Conservation (phyloP, 805 yeast species). For the Kazachstania kunashirensis region DNA sequence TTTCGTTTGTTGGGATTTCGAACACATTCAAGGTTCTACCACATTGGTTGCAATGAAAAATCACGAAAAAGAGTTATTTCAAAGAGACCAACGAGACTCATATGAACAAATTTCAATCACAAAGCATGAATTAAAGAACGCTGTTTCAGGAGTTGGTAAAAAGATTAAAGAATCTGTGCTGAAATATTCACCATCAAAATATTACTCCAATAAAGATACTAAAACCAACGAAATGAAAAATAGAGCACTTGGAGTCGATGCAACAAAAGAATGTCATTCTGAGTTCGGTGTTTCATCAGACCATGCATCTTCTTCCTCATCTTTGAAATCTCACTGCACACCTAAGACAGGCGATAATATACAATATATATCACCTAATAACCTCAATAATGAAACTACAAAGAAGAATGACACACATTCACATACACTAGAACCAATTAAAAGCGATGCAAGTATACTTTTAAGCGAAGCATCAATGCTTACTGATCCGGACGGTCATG, state of each 20-base stretch:
- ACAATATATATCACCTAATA: no score
- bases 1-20: constrained; percentile 43
- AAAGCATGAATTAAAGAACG: constrained; percentile 60
- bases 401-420: no score
- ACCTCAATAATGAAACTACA: no score
- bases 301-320: not conserved
- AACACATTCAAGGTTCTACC: constrained; percentile 12
- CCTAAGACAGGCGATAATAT: no score
- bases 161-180: constrained; percentile 37
- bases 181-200: constrained; percentile 7
- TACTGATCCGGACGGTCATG: constrained; percentile 5
- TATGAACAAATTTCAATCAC: constrained; percentile 46
- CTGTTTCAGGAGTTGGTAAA: constrained; percentile 74
- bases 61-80: constrained; percentile 13
- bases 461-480: constrained; percentile 20
- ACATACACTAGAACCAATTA: not conserved
- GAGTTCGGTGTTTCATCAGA: not conserved
- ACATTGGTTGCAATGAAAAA: constrained; percentile 16
- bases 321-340: not conserved
- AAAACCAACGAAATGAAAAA: not conserved
- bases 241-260: no score
- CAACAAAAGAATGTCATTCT: no score
- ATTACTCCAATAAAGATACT: not conserved
- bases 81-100: constrained; percentile 21
- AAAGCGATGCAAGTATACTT: constrained; percentile 13